These are phyloP conservation scores for Conoideocrella luteorostrata DNA, from an alignment of 2,329 filamentous ascomycete species.

Conservation along the genomic window DNA sequence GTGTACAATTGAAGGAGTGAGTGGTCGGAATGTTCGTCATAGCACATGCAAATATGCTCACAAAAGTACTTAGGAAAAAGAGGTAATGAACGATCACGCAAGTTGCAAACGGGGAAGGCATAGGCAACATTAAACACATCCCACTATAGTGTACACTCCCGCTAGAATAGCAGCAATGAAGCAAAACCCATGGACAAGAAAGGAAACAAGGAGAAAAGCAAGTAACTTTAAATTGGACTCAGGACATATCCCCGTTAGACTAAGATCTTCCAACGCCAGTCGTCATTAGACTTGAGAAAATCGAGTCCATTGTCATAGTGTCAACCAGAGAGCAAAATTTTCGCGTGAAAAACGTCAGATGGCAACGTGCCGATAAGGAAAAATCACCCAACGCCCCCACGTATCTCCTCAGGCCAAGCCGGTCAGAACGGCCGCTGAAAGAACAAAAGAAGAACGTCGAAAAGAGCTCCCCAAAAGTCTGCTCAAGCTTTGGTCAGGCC, in stretches of 20 bases:
- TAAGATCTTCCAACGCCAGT: conserved; percentile 37
- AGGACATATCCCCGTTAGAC: conserved; percentile 30
- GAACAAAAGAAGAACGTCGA: conserved; percentile 19
- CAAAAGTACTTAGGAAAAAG: too few species aligned
- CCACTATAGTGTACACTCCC: conserved; percentile 6
- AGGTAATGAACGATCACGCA: too few species aligned
- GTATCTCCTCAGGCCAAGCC: conserved; percentile 18
- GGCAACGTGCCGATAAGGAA: conserved; percentile 15
- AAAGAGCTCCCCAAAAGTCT: conserved; percentile 12
- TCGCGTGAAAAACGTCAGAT: conserved; percentile 9
- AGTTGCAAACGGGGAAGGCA: too few species aligned
- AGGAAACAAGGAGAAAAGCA: conserved; percentile 19
- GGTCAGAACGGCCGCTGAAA: conserved; percentile 14
- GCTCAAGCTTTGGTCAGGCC: conserved; percentile 4
- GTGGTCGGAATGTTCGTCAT: too few species aligned
- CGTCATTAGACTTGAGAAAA: conserved; percentile 29
- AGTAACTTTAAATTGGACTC: conserved; percentile 29
- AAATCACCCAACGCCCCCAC: conserved; percentile 24
- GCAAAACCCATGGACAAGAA: background rate
- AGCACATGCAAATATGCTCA: too few species aligned
- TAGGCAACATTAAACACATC: background rate
- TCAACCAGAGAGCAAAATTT: conserved; percentile 26
- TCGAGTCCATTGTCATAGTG: conserved; percentile 22
- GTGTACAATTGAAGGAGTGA: too few species aligned
- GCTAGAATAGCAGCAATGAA: conserved; percentile 5